These are phyloP conservation scores for Diplodia sapinea DNA, from an alignment of 2,329 filamentous ascomycete species.

Conservation along the genomic window DNA sequence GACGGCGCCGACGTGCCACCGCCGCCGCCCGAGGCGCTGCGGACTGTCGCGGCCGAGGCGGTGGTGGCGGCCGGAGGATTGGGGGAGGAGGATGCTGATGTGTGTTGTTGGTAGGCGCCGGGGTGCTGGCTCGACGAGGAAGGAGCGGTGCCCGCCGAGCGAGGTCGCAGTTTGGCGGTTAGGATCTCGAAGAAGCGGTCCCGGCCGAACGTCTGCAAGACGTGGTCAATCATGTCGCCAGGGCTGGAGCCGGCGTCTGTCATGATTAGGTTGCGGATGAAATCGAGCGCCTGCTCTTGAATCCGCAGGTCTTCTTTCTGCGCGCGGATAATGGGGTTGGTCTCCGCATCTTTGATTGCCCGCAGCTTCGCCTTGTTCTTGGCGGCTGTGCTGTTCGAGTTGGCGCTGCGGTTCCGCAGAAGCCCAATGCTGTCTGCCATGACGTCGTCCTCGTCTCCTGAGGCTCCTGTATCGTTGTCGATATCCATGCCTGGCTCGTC, in stretches of 20 bases:
- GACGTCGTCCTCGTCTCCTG: slow-evolving; percentile 50
- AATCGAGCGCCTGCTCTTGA: slow-evolving; percentile 88
- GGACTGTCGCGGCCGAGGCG: not conserved
- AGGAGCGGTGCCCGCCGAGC: slow-evolving; percentile 25
- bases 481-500: slow-evolving; percentile 51
- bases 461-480: slow-evolving; percentile 43
- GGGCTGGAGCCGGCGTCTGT: slow-evolving; percentile 56
- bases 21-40: slow-evolving; percentile 48
- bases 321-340: slow-evolving; percentile 70
- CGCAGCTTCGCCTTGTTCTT: slow-evolving; percentile 50
- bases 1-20: not conserved
- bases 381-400: slow-evolving; percentile 42
- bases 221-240: slow-evolving; percentile 78
- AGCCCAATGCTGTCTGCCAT: slow-evolving; percentile 53
- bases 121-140: not conserved
- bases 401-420: slow-evolving; percentile 39
- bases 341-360: slow-evolving; percentile 66
- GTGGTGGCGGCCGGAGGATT: slow-evolving; percentile 28
- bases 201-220: slow-evolving; percentile 77
- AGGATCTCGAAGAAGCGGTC: slow-evolving; percentile 82
- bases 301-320: slow-evolving; percentile 81
- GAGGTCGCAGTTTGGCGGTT: slow-evolving; percentile 71
- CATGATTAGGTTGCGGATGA: slow-evolving; percentile 87
- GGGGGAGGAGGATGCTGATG: slow-evolving; percentile 21
- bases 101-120: slow-evolving; percentile 31